Conservation (phyloP, 2,329 filamentous ascomycete genomes). For the Apiospora marii region DNA sequence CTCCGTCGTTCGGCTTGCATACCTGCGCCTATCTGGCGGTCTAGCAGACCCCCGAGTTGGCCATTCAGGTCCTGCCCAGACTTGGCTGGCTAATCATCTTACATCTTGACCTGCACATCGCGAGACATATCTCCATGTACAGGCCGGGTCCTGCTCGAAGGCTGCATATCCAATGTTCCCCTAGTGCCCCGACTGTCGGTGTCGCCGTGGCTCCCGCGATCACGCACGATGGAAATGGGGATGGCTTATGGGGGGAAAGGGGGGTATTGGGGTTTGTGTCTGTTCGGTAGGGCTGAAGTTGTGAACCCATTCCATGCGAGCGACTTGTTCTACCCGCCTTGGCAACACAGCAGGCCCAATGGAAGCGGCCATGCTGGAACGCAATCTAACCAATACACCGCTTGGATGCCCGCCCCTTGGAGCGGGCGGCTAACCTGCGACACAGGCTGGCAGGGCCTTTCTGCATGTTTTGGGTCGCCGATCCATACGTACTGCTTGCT, state of each 20-base stretch:
- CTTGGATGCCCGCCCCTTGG: not conserved
- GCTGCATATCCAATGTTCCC: slow-evolving; percentile 12
- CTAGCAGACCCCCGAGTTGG: slow-evolving; percentile 22
- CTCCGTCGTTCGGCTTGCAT: slow-evolving; percentile 3
- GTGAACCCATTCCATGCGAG: slow-evolving; percentile 20
- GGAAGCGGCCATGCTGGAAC: not conserved
- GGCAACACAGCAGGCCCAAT: not conserved
- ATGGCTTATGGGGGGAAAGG: not conserved
- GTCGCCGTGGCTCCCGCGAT: slow-evolving; percentile 21
- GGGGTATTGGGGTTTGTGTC: not conserved
- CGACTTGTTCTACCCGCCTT: slow-evolving; percentile 21
- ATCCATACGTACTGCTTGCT: not conserved
- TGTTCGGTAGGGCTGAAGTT: slow-evolving; percentile 18
- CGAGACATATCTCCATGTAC: slow-evolving; percentile 4
- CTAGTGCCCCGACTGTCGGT: slow-evolving; percentile 12
- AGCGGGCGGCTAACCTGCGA: slow-evolving; percentile 12
- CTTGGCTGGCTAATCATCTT: slow-evolving; percentile 14
- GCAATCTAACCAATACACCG: slow-evolving; percentile 21
- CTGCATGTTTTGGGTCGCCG: slow-evolving; percentile 17
- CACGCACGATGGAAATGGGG: slow-evolving; percentile 1
- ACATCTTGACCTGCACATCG: not conserved
- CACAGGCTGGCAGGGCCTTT: slow-evolving; percentile 1
- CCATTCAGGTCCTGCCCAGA: slow-evolving; percentile 5
- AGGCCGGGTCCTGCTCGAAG: not conserved
- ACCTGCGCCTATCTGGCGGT: slow-evolving; percentile 27